Base-by-base conservation (phyloP, 2,329 filamentous ascomycete genomes). In the Aspergillus amoenus region DNA sequence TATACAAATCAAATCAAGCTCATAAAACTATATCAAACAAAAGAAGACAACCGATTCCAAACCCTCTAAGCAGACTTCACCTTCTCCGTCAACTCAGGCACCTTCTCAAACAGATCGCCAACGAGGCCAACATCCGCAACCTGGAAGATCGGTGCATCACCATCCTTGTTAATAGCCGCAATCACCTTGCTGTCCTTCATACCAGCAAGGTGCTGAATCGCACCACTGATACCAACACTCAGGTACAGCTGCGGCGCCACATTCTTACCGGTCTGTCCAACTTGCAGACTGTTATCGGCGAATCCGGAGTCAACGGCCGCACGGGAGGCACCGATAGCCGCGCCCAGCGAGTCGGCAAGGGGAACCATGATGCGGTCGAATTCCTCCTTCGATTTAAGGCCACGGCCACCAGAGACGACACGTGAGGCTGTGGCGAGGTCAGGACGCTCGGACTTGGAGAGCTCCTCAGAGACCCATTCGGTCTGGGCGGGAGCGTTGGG, bases 131-230 rank as follows among this genome's bases (percentile, higher is more conserved):
- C 92, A 76, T 99, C 94, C 4, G 94, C 94, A 58, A 99, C 87
- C 78, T 99, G 94, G 83, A 99, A 99, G 67, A 99, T 99, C 30
- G 94, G 94, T 56, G 94, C 94, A 76, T 99, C 94, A 4, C 87
- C 81, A 71, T 99, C 94, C 81, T 99, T 99, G 83, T 99, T 99
- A 72, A 99, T 97, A 13, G 91, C 91, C 21, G 93, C 94, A 79
- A 99, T 99, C 58, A 99, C 94, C 81, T 99, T 99, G 81, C 92
- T 97, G 73, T 99, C 94, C 84, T 99, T 99, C 94, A 99, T 99
- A 72, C 94, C 94, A 32, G 94, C 94, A 77, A 99, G 78, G 81
- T 99, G 94, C 79, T 99, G 94, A 67, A 99, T 99, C 21, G 94
- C 94, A 53, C 94, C 94, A 8, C 91, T 96, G 67, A 99, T 97